These are phyloP conservation scores for Colletotrichum kahawae DNA, from an alignment of 2,329 filamentous ascomycete genomes.

Conservation along the genomic window DNA sequence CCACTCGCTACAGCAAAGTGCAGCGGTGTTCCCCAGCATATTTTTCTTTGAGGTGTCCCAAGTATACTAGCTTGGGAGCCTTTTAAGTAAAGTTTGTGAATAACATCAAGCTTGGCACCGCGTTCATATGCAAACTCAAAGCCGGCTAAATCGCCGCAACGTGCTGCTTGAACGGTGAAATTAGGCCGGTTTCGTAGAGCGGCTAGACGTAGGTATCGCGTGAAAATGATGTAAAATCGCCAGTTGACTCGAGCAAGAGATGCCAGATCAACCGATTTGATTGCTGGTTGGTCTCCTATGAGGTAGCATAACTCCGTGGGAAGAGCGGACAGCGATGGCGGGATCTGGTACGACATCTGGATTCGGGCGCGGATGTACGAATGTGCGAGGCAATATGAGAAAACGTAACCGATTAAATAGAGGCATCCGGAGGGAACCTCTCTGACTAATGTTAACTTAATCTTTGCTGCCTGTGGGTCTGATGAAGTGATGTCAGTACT, in stretches of 20 bases:
- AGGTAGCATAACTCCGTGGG: neutral
- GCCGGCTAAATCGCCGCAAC: neutral
- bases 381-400: neutral
- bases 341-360: neutral
- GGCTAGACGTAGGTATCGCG: neutral
- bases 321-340: neutral
- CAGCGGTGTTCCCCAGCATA: neutral
- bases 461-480: rapidly evolving
- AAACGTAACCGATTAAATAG: neutral
- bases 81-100: neutral
- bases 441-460: rapidly evolving
- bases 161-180: neutral
- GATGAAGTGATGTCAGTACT: neutral
- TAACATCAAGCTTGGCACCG: neutral
- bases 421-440: neutral
- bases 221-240: neutral
- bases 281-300: neutral
- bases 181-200: neutral
- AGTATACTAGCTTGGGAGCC: neutral
- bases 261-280: neutral
- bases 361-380: neutral
- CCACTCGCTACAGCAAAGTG: neutral
- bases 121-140: neutral
- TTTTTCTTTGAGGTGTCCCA: neutral
- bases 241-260: neutral